Evolutionary conservation across 139 green algal genomes (phyloP), one percentile per base, ranked within the genome.

Genomic region (Chlamydomonas eustigma): DNA sequence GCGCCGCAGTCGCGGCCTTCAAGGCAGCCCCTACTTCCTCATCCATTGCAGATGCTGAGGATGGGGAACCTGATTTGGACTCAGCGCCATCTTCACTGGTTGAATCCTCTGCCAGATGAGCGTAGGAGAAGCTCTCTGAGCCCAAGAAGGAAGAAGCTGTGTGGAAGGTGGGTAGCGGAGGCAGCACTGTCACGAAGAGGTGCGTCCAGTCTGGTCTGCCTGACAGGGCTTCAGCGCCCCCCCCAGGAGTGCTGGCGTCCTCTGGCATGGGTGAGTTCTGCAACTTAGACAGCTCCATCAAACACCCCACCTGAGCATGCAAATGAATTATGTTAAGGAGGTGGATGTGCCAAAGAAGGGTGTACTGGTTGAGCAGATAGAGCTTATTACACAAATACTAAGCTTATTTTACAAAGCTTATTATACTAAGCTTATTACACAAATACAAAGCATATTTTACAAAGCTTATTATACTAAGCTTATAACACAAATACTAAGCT

Each of bases 141-240:
- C 12, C 12, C 44, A 18, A 18, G 44, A 58, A 58, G 18, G 44
- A 58, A 12, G 44, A 18, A 58, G 52, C 32, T 25, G 52, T 6
- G 6, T 68, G 52, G n/a, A 68, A 28, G 4, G 52, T 68, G 37
- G 73, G 77, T 71, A 81, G 58, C 32, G 73, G 52, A 30, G 78
- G 72, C 44, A 87, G 72, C 25, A 84, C 82, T 0, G 74, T 76
- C 6, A 94, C 72, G 85, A 91, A 97, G 50, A 97, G 76, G 78
- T 97, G 92, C 35, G 89, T 84, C 93, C 93, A 97, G 84, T 97
- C 93, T 18, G 81, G 66, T 4, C 79, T 65, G 25, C 78, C 82
- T 4, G 75, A 66, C 12, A 63, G 6, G 22, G 70, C 25, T 18
- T 76, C 69, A 39, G 72, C 39, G 31, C 70, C 70, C 34, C 38